Evolutionary conservation across 2,329 filamentous ascomycete species (phyloP), one percentile per base, ranked within the genome.

Genomic region (Fusarium sp.): DNA sequence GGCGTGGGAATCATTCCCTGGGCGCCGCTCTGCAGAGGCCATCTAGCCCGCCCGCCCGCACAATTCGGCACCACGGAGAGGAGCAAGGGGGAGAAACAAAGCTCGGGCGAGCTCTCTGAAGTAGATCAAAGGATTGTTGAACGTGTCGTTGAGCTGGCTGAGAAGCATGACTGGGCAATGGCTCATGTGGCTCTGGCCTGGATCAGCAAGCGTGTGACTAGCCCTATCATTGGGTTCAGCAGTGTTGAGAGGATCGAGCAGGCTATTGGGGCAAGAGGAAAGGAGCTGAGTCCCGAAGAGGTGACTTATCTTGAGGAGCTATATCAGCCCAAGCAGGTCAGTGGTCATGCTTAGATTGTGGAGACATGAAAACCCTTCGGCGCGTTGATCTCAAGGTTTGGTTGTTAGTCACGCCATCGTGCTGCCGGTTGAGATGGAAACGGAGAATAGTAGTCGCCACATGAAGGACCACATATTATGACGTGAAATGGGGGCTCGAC

Each of bases 1-100:
- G 75, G 75, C 0, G 73, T 77, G 0, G 72, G 69, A 0, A 11
- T 77, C 0, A 76, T 77, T 22, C 75, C 75, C 0, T 77, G 73
- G 75, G 69, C 73, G 1, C 75, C 71, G 0, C 61, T 75, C 5
- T 74, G 72, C 12, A 62, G 72, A 29, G 72, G 72, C 0, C 72
- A 74, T 36, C 72, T 74, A 6, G 72, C 72, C 0, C 57, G 72
- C 0, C 66, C 51, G 0, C 72, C 69, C 0, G 49, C 42, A 3
- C 22, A 72, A 3, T 74, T 74, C 16, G 72, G 72, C 0, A 42
- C 59, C 1, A 74, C 72, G 0, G 69, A 74, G 11, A 59, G 72
- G 5, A 74, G 72, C 4, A 74, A 55, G 8, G 69, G 58, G 0
- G 72, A 74, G 22, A 74, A 75, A 6, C 22, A 70, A 4, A 59